Conservation (phyloP, 148 eudicot species). For the Rheum nobile region DNA sequence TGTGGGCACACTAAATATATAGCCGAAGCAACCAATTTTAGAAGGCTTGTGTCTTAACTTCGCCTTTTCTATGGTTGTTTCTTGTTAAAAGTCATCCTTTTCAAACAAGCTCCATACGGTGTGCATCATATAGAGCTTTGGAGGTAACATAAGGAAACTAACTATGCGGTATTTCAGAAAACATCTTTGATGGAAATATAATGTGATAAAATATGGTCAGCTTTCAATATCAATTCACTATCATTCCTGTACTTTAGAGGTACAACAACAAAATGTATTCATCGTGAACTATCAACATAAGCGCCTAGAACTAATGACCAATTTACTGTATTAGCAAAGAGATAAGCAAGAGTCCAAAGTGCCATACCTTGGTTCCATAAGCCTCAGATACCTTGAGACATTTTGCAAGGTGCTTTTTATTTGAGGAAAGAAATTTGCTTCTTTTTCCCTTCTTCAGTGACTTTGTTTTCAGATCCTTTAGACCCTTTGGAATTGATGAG, state of each 20-base stretch:
- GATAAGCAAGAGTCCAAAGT: conserved; percentile 15
- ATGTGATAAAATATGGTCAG: not conserved
- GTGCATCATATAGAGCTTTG: not conserved
- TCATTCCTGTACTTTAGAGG: not conserved
- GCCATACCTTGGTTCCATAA: conserved; percentile 23
- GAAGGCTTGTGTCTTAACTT: not conserved
- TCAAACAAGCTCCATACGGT: not conserved
- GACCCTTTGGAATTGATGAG: conserved; percentile 16
- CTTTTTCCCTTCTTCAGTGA: conserved; percentile 27
- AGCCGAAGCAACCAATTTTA: not conserved
- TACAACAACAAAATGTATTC: not conserved
- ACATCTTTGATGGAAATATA: not conserved
- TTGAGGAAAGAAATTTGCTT: conserved; percentile 25
- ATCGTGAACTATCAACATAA: not conserved
- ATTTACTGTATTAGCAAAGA: not conserved
- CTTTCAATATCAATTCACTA: not conserved
- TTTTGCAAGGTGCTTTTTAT: conserved; percentile 31
- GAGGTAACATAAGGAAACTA: not conserved
- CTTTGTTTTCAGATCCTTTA: conserved; percentile 17
- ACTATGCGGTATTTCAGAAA: not conserved
- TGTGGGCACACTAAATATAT: not conserved
- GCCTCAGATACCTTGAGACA: conserved; percentile 20
- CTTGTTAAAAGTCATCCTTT: not conserved
- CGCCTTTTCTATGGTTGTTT: not conserved
- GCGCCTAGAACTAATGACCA: not conserved